Evolutionary conservation across 371 early-diverging fungal species (phyloP), one percentile per base, ranked within the genome.

Genomic region (Circinella minor): DNA sequence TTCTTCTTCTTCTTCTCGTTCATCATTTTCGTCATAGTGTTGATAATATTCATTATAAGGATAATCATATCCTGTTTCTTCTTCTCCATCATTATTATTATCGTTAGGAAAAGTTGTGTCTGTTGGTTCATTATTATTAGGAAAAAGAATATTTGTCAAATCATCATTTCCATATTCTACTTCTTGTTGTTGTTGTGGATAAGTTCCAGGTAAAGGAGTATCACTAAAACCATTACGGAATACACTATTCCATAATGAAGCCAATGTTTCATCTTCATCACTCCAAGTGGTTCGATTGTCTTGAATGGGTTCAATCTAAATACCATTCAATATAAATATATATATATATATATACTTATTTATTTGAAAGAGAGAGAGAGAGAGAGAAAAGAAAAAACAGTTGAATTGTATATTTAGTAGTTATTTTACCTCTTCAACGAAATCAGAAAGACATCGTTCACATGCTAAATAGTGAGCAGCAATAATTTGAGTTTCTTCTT

Each of bases 251-350:
- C 57, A 57, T 14, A 57, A 9, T n/a, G 57, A 57, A 18, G 57
- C 57, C 18, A 57, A 34, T 34, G 57, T 34, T 5, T 57, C 57
- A 57, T 57, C 57, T 27, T 57, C 57, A 34, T 57, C 57, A 34
- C 57, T 57, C 57, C 57, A 57, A 34, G 20, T 27, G 27, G 27
- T 34, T 34, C 57, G 57, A 34, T 57, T n/a, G 7, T 11, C 34
- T 17, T 57, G 57, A 7, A 34, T 14, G 11, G 57, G 34, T 34
- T 57, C 57, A 34, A 57, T 57, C 57, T 57, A 57, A 51, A 13
- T 51, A 27, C 27, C 27, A 27, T 27, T 27, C n/a, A n/a, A n/a
- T n/a, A n/a, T n/a, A n/a, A n/a, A n/a, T n/a, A n/a, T 27, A 27
- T 27, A n/a, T 27, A 2, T 27, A 27, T 27, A 27, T 27, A 1